phyloP scores from a whole-genome alignment of 306 rosid genomes.

The Lithocarpus polystachyus region DNA sequence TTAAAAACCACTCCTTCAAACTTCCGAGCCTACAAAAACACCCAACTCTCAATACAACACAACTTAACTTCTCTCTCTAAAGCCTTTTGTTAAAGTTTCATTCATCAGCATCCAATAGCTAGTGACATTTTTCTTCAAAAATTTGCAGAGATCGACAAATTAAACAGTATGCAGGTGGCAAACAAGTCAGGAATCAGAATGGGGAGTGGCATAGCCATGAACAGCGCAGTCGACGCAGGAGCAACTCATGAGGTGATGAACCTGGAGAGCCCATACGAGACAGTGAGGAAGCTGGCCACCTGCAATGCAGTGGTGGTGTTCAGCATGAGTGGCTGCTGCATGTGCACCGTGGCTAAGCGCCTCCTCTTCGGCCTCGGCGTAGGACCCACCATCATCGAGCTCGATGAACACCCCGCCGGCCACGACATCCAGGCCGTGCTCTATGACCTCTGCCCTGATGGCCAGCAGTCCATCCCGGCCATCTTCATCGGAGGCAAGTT shows the following conservation, averaged over 20 bases:
- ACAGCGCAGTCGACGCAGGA: background rate
- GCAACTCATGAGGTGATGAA: background rate
- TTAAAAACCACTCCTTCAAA: background rate
- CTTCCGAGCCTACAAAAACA: background rate
- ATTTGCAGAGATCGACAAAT: background rate
- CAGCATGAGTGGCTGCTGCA: slow-evolving; percentile 70
- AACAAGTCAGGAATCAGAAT: slow-evolving; percentile 24
- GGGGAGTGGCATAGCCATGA: background rate
- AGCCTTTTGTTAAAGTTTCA: background rate
- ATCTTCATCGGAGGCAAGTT: slow-evolving; percentile 76
- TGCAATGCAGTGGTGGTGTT: slow-evolving; percentile 75
- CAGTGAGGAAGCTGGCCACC: slow-evolving; percentile 44
- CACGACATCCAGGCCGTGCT: slow-evolving; percentile 48
- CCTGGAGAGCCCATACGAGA: slow-evolving; percentile 31
- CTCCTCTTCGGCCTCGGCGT: slow-evolving; percentile 84
- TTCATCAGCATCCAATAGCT: background rate
- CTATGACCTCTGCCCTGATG: slow-evolving; percentile 21
- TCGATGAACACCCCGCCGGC: slow-evolving; percentile 52
- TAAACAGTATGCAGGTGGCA: slow-evolving; percentile 32
- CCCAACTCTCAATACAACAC: background rate
- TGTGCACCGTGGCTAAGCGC: slow-evolving; percentile 78
- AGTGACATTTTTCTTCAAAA: background rate
- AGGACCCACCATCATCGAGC: slow-evolving; percentile 70
- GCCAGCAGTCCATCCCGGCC: slow-evolving; percentile 51
- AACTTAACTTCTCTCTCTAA: background rate